Evolutionary conservation across 176 grass and related monocot species (phyloP).

Genomic region (Coix lacrymajobi): DNA sequence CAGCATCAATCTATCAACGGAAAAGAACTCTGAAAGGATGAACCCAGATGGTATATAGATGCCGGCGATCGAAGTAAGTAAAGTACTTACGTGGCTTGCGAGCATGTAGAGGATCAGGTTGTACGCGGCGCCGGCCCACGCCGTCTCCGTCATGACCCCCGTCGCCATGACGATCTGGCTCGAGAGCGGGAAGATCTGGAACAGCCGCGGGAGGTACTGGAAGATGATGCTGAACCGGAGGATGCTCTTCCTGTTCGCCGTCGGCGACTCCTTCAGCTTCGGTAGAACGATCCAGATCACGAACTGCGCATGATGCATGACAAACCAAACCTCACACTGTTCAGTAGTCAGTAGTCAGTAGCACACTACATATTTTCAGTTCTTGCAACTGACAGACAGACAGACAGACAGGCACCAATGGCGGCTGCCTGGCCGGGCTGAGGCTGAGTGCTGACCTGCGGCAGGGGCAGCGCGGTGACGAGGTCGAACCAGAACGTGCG

Average conservation of each 20-base stretch:
- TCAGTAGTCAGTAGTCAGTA: too few species aligned
- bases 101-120: constrained; percentile 99
- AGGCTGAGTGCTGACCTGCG: constrained; percentile 41
- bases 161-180: constrained; percentile 72
- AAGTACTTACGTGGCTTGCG: constrained; percentile 94
- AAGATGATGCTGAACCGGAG: constrained; percentile 71
- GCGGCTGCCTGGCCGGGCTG: neutral
- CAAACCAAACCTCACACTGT: neutral
- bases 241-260: constrained; percentile 57
- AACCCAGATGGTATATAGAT: too few species aligned
- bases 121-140: constrained; percentile 93
- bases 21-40: neutral
- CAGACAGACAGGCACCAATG: neutral
- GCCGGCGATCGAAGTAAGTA: neutral
- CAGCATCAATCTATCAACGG: neutral
- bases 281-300: constrained; percentile 74
- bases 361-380: too few species aligned
- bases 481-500: constrained; percentile 71
- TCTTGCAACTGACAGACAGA: neutral
- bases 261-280: constrained; percentile 45
- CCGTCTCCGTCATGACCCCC: constrained; percentile 79
- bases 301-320: constrained; percentile 46
- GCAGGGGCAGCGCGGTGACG: constrained; percentile 73
- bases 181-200: constrained; percentile 85
- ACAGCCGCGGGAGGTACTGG: constrained; percentile 88